Evolutionary conservation across 2,329 filamentous ascomycete genomes (phyloP).

Genomic region (Fusarium dimerum): DNA sequence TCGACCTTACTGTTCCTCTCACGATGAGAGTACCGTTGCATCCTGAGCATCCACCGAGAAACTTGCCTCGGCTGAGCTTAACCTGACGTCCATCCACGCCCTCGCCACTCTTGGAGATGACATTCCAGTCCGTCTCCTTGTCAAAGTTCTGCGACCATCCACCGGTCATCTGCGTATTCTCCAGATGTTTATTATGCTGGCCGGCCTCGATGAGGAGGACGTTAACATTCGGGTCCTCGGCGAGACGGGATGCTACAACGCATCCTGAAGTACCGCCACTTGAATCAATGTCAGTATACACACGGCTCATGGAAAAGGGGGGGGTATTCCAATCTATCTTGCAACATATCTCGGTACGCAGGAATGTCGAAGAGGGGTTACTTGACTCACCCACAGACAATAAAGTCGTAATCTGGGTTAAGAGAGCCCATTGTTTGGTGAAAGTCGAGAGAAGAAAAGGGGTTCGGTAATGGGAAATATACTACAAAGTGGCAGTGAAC

Average conservation of each 20-base stretch:
- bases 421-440: conserved; percentile 20
- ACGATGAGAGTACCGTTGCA: conserved; percentile 53
- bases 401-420: conserved; percentile 34
- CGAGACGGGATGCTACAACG: conserved; percentile 39
- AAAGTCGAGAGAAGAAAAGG: background rate
- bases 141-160: conserved; percentile 51
- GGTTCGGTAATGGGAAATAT: background rate
- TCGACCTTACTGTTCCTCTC: conserved; percentile 37
- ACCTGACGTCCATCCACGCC: conserved; percentile 45
- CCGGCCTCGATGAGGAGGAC: conserved; percentile 42
- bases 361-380: background rate
- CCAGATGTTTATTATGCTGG: conserved; percentile 43
- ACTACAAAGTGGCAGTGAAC: too few relatives aligned
- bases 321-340: background rate
- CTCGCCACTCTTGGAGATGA: conserved; percentile 41
- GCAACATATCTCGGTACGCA: background rate
- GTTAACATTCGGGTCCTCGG: conserved; percentile 32
- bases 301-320: too few relatives aligned
- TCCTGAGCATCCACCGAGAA: conserved; percentile 51
- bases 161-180: conserved; percentile 53
- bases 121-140: conserved; percentile 53
- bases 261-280: conserved; percentile 41
- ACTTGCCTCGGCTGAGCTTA: conserved; percentile 50
- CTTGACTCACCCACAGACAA: conserved; percentile 36
- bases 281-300: conserved; percentile 1